Evolutionary conservation across 805 yeast species (phyloP), one percentile per base, ranked within the genome.

Genomic region (Saturnispora halmiae): DNA sequence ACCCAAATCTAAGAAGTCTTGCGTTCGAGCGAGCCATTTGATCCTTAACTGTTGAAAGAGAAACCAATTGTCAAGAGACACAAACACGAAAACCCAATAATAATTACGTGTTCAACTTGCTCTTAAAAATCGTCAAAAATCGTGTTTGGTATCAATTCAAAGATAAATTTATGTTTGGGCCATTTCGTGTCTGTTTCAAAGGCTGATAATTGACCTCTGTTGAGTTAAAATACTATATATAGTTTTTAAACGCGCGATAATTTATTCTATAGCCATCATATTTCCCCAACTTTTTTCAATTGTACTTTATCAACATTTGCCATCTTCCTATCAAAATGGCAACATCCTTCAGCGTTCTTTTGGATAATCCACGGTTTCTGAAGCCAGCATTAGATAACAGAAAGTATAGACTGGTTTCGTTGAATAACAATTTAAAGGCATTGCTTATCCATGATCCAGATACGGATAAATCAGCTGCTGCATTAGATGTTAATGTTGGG

Each of bases 401-500:
- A 40, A 59, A 68, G 27, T 92, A 92, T 56, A 71, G 86, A 31
- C 63, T 78, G 36, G 65, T 90, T 49, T 65, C 72, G 42, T 61
- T 82, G 31, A 57, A 70, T 2, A 83, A 82, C 53, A 66, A 70
- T 10, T 56, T 83, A 38, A 70, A 69, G 18, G 86, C 76, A 0
- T 59, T 83, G 40, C 54, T 82, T 43, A 80, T 83, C 41, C 73
- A 75, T 42, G 92, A 83, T 52, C 73, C 82, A 1, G 61, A 72
- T 18, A 67, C 90, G 2, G 90, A 82, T 55, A 79, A 79, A 53
- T 66, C 88, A 0, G 88, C 87, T 1, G 92, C 90, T 2, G 75
- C 92, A 0, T 58, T 83, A 42, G 92, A 82, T 53, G 90, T 83
- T 10, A 73, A 80, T 50, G 82, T 80, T 16, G 94, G 94, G 9